phyloP scores from a whole-genome alignment of 1,284 basidiomycete genomes.

The Boletus semigastroideus region DNA sequence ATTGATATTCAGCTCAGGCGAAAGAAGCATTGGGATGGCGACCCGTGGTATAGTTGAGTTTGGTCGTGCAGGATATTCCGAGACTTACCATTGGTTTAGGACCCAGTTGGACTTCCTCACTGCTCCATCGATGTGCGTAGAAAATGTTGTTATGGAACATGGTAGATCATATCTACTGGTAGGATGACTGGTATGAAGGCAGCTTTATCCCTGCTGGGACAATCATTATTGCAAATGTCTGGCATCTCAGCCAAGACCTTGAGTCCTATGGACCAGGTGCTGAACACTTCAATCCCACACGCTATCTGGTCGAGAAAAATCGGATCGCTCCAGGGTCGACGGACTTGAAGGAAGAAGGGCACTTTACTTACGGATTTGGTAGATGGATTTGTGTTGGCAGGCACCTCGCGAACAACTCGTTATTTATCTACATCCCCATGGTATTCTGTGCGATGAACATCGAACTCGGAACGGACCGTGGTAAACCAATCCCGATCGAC shows the following conservation, averaged over 20 bases:
- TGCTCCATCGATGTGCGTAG: constrained; percentile 5
- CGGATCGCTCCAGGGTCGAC: not conserved
- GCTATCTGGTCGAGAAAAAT: constrained; percentile 1
- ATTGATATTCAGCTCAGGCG: too few relatives aligned
- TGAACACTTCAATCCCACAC: constrained; percentile 8
- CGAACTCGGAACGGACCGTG: constrained; percentile 1
- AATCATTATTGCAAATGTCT: constrained; percentile 14
- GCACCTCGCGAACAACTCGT: constrained; percentile 21
- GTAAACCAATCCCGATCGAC: constrained; percentile 4
- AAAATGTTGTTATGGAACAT: not conserved
- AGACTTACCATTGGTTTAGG: constrained; percentile 6
- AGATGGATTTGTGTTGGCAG: constrained; percentile 12
- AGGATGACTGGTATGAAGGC: constrained; percentile 17
- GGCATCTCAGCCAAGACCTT: constrained; percentile 3
- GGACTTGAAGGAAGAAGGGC: constrained; percentile 2
- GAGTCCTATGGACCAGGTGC: constrained; percentile 8
- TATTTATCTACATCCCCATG: constrained; percentile 14
- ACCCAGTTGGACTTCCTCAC: constrained; percentile 1
- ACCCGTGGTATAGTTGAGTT: too few relatives aligned
- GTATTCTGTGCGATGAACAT: constrained; percentile 9
- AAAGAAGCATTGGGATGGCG: too few relatives aligned
- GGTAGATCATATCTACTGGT: not conserved
- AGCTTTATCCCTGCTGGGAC: constrained; percentile 21
- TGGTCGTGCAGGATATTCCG: too few relatives aligned
- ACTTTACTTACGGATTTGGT: constrained; percentile 7